Conservation (phyloP, 805 yeast species). For the Sugiyamaella lignohabitans region DNA sequence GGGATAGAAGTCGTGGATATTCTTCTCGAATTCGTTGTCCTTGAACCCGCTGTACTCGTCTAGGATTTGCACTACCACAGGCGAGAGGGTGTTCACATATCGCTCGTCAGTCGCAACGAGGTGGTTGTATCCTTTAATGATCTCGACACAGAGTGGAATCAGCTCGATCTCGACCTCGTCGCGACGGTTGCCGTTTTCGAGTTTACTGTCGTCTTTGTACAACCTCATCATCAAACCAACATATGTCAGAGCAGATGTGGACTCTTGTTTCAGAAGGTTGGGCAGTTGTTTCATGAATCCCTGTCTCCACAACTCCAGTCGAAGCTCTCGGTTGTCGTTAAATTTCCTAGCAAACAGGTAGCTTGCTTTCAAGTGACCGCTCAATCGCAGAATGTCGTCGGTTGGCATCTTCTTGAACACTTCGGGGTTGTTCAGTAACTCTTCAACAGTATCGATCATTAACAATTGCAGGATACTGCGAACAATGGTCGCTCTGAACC, state of each 20-base stretch:
- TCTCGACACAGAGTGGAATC: slow-evolving; percentile 63
- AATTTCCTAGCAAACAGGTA: slow-evolving; percentile 80
- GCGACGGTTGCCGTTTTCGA: slow-evolving; percentile 38
- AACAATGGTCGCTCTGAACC: slow-evolving; percentile 69
- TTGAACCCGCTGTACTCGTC: slow-evolving; percentile 77
- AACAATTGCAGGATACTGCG: slow-evolving; percentile 86
- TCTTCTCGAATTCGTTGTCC: slow-evolving; percentile 33
- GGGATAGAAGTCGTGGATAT: slow-evolving; percentile 26
- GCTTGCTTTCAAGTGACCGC: slow-evolving; percentile 56
- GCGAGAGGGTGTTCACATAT: slow-evolving; percentile 80
- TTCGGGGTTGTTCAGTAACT: slow-evolving; percentile 53
- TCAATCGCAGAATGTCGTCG: slow-evolving; percentile 50
- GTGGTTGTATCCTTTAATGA: slow-evolving; percentile 61
- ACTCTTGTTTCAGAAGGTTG: slow-evolving; percentile 84
- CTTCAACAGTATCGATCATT: slow-evolving; percentile 81
- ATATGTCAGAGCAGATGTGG: slow-evolving; percentile 81
- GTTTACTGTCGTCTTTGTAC: slow-evolving; percentile 53
- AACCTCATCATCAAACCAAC: slow-evolving; percentile 73
- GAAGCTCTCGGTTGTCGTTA: slow-evolving; percentile 79
- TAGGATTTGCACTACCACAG: slow-evolving; percentile 82
- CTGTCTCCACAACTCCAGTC: slow-evolving; percentile 85
- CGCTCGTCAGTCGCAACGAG: slow-evolving; percentile 67
- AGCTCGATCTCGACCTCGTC: slow-evolving; percentile 46
- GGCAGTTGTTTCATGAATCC: slow-evolving; percentile 92
- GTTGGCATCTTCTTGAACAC: slow-evolving; percentile 70